A percentile compares a stretch with the other conserved stretches of the same genome.
phyloP scores from a whole-genome alignment of 371 early-diverging fungal genomes.

The Mucor lusitanicus region DNA sequence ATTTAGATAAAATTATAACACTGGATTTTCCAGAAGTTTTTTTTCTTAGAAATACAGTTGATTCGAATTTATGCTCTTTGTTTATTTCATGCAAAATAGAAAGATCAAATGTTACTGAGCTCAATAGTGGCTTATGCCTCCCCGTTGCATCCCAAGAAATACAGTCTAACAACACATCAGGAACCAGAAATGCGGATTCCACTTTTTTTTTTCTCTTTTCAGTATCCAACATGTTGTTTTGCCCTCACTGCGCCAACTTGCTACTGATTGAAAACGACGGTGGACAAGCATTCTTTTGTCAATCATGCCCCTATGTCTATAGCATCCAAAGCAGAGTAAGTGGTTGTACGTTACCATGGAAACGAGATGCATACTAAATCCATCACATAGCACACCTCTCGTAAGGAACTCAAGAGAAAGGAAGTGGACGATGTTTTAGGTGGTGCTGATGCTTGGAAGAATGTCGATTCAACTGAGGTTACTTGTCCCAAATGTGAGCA shows the following conservation, averaged over 20 bases:
- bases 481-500: conserved; percentile 91
- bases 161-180: background rate
- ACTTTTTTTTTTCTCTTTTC: background rate
- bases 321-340: conserved; percentile 60
- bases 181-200: background rate
- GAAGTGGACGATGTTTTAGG: conserved; percentile 94
- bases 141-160: background rate
- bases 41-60: background rate
- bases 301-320: conserved; percentile 89
- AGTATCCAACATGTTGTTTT: conserved; percentile 72
- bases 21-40: background rate
- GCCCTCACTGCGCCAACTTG: conserved; percentile 86
- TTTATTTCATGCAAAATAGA: background rate
- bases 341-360: background rate
- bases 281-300: conserved; percentile 81
- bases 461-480: conserved; percentile 90
- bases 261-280: conserved; percentile 71
- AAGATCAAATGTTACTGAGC: background rate
- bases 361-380: background rate
- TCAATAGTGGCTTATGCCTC: background rate
- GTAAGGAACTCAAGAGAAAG: conserved; percentile 75
- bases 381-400: conserved; percentile 45
- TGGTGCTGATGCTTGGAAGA: conserved; percentile 90
- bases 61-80: background rate
- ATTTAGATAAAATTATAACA: background rate